Base-by-base conservation (phyloP, 805 yeast genomes). In the Komagataella pastoris region DNA sequence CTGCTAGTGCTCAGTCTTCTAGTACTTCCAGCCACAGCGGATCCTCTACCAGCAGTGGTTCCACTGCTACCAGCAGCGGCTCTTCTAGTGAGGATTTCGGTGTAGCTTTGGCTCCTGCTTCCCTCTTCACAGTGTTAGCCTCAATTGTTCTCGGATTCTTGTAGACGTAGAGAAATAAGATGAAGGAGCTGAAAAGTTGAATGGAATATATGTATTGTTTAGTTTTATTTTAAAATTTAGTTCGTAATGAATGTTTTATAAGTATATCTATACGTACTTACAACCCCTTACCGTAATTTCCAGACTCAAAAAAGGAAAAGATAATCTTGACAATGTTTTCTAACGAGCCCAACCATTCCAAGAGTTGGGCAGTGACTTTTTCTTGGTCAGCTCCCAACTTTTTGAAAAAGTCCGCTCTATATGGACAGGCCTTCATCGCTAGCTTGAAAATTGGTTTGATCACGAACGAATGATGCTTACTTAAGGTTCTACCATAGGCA, bases 391-490 rank as follows among this genome's bases (percentile, higher is more conserved):
- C 74, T 53, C 96, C 96, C 59, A 88, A 76, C 71, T 88, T 88
- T 54, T 67, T 82, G 61, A 87, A 88, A 64, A 88, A 86, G 62
- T 81, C 95, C 65, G 79, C 80, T 72, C 96, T 80, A 69, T 87
- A 89, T 10, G 97, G 97, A 67, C 95, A 87, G 1, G 96, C 95
- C 67, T 85, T 86, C 96, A 88, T 89, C 49, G 97, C 97, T 65
- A 89, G 75, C 70, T 87, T 87, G 78, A 88, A 88, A 51, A 89
- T 80, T 24, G 96, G 96, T 62, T 83, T 85, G 55, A 88, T 75
- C 61, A 88, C 72, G 76, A 88, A 79, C 51, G 83, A 81, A 70
- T 88, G 97, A 69, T 80, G 83, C 67, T 88, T 81, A 54, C 84
- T 76, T 64, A 88, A 76, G 4, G 96, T 88, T 69, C 83, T 85